Percentiles rank a stretch among this genome's conserved stretches.
phyloP scores from a whole-genome alignment of 495 filamentous ascomycete genomes.

The Lasiosphaeris hirsuta region DNA sequence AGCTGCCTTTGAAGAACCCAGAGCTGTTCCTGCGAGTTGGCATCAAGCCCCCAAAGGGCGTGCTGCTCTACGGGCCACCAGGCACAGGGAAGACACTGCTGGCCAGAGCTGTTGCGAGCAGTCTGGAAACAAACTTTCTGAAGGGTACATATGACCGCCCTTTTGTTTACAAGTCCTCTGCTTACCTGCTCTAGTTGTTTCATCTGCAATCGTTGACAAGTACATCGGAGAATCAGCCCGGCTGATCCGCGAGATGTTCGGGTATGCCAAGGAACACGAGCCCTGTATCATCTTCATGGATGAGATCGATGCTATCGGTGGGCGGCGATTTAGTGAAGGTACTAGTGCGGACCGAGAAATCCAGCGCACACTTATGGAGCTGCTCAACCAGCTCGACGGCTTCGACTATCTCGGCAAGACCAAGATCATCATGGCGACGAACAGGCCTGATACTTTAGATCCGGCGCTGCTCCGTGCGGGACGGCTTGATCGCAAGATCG shows the following conservation, averaged over 20 bases:
- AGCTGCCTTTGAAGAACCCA: constrained; percentile 96
- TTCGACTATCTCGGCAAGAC: constrained; percentile 99
- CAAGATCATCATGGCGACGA: constrained; percentile 99
- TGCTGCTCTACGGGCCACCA: constrained; percentile 94
- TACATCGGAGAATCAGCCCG: constrained; percentile 99
- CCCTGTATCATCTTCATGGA: constrained; percentile 99
- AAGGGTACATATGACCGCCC: constrained; percentile 62
- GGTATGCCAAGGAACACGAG: constrained; percentile 98
- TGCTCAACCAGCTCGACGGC: constrained; percentile 97
- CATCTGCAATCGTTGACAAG: constrained; percentile 99
- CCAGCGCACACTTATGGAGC: constrained; percentile 97
- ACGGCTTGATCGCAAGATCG: constrained; percentile 94
- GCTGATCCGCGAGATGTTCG: constrained; percentile 99
- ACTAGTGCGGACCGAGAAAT: constrained; percentile 98
- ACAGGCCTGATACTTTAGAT: constrained; percentile 96
- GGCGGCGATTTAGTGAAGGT: constrained; percentile 95
- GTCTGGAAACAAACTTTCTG: constrained; percentile 96
- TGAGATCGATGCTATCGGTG: constrained; percentile 99
- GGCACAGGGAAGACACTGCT: constrained; percentile 97
- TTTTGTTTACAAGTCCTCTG: neutral
- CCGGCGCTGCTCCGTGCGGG: constrained; percentile 92
- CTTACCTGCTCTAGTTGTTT: constrained; percentile 65
- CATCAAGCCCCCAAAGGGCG: constrained; percentile 98
- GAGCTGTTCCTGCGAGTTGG: constrained; percentile 95
- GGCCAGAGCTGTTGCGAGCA: constrained; percentile 93